Base-by-base conservation (phyloP, 495 filamentous ascomycete species). In the Xeromyces bisporus region DNA sequence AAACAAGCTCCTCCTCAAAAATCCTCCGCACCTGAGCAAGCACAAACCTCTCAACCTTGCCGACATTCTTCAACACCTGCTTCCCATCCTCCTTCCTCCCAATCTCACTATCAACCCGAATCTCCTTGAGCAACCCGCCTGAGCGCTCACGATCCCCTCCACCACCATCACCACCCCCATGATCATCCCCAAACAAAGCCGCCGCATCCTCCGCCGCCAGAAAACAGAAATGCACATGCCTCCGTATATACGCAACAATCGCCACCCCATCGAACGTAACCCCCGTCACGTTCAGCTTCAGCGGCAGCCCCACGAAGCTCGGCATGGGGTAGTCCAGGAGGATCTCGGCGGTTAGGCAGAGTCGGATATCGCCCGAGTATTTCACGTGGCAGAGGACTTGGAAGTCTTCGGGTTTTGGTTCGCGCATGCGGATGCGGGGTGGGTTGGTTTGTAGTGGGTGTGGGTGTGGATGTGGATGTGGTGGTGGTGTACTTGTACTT, bases 1-100 rank as follows among this genome's bases (percentile, higher is more conserved):
- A 97, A 14, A 97, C 86, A 50, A 97, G 80, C 52, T 97, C 89
- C 47, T 94, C 89, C 55, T 97, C 89, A 45, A 97, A 96, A 36
- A 96, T 93, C 34, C 85, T 70, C 36, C 87, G 74, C 20, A 97
- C 89, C 50, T 96, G 91, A 48, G 93, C 87, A 14, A 97, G 66
- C 28, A 97, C 82, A 48, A 97, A 97, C 38, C 83, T 76, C 59
- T 97, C 89, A 23, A 97, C 89, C 59, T 97, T 97, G 11, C 91
- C 86, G 23, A 97, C 85, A 54, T 97, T 97, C 62, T 93, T 96
- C 16, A 97, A 56, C 18, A 85, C 84, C 54, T 92, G 85, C 55
- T 86, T 92, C 18, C 83, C 82, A 35, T 80, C 75, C 44, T 84
- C 84, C 41, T 80, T 73, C 46, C 87, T 70, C 2, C 89, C 89